phyloP scores from a whole-genome alignment of 2,329 filamentous ascomycete genomes.

The Nectriaceae sp. region DNA sequence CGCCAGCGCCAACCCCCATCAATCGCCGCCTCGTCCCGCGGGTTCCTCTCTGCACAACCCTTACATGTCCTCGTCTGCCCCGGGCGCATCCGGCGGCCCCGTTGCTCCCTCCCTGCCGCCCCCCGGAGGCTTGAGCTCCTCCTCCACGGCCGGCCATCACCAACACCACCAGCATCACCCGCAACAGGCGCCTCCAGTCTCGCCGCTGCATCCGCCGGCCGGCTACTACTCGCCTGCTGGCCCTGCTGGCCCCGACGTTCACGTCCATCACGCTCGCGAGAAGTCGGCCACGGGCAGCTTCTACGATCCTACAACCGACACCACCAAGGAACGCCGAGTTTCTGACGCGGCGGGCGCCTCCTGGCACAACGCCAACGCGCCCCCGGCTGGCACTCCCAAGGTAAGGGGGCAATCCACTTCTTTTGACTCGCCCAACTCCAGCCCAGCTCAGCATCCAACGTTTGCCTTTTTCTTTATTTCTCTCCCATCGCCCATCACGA shows the following conservation, averaged over 20 bases:
- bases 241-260: constrained; percentile 28
- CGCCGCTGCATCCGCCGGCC: constrained; percentile 46
- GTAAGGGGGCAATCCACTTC: constrained; percentile 41
- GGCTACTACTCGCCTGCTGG: constrained; percentile 41
- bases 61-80: constrained; percentile 40
- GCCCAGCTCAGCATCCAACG: constrained; percentile 5
- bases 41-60: constrained; percentile 32
- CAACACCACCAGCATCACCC: constrained; percentile 25
- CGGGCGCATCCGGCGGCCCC: constrained; percentile 31
- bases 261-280: constrained; percentile 38
- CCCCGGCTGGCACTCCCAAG: constrained; percentile 48
- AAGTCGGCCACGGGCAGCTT: constrained; percentile 47
- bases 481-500: background rate
- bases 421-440: constrained; percentile 21
- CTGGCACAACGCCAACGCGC: constrained; percentile 44
- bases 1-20: constrained; percentile 31
- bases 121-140: constrained; percentile 27
- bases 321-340: constrained; percentile 47
- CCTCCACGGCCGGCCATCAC: constrained; percentile 13
- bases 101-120: constrained; percentile 34
- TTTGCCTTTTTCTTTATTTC: background rate
- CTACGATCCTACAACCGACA: constrained; percentile 57
- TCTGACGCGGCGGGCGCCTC: constrained; percentile 42
- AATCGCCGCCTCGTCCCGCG: constrained; percentile 33
- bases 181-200: constrained; percentile 34